Evolutionary conservation across 495 filamentous ascomycete species (phyloP).

Genomic region (Tuber borchii): DNA sequence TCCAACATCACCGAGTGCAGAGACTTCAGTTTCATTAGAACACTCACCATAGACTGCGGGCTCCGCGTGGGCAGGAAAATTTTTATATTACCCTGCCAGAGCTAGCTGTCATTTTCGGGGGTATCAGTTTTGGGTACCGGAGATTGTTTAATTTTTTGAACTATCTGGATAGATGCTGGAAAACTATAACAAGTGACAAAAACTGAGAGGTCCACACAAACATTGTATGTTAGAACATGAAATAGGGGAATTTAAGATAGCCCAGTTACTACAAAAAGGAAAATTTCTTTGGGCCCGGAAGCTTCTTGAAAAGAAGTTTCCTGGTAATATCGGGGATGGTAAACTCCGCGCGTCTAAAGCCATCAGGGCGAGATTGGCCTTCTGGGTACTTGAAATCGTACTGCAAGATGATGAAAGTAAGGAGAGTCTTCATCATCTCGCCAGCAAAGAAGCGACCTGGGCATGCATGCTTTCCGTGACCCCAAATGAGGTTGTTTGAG

Average conservation of each 20-base stretch:
- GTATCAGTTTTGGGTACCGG: background rate
- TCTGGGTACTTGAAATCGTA: constrained; percentile 38
- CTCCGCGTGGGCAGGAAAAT: background rate
- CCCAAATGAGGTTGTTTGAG: constrained; percentile 49
- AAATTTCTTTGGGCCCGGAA: constrained; percentile 12
- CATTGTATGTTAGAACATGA: background rate
- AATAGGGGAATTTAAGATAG: background rate
- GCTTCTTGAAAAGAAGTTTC: background rate
- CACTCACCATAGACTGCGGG: background rate
- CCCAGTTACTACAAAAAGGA: constrained; percentile 13
- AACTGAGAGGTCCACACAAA: background rate
- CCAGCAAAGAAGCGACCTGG: constrained; percentile 53
- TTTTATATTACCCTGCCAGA: background rate
- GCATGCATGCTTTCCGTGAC: constrained; percentile 51
- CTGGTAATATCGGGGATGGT: constrained; percentile 40
- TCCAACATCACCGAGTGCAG: background rate
- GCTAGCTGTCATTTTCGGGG: background rate
- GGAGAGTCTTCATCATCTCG: constrained; percentile 49
- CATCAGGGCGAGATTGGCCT: constrained; percentile 43
- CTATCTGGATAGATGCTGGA: background rate
- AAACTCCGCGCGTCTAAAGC: constrained; percentile 43
- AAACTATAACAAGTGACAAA: background rate
- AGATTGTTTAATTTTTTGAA: background rate
- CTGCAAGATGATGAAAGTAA: constrained; percentile 45
- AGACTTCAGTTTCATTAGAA: background rate